These are phyloP conservation scores for Decorospora gaudefroyi DNA, from an alignment of 2,329 filamentous ascomycete species.

Conservation along the genomic window DNA sequence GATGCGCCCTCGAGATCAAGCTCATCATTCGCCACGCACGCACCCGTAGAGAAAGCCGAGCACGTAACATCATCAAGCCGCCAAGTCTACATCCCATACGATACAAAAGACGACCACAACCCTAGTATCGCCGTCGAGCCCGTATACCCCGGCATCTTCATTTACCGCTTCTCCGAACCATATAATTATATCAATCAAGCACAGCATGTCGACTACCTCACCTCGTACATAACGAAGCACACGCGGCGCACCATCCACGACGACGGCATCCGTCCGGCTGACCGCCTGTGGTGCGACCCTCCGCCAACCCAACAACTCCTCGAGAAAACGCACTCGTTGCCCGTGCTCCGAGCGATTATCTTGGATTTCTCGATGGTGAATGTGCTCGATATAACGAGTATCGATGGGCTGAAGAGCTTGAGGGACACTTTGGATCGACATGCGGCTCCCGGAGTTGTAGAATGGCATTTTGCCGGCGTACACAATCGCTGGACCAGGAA, in stretches of 20 bases:
- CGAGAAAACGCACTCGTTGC: slow-evolving; percentile 38
- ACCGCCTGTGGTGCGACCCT: slow-evolving; percentile 62
- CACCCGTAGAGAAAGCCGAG: neutral
- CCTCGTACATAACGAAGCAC: slow-evolving; percentile 64
- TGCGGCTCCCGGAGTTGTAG: slow-evolving; percentile 47
- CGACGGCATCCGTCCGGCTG: slow-evolving; percentile 28
- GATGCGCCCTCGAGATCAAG: slow-evolving; percentile 34
- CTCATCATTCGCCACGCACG: slow-evolving; percentile 50
- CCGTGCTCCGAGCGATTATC: slow-evolving; percentile 59
- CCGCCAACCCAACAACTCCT: slow-evolving; percentile 40
- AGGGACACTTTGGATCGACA: slow-evolving; percentile 60
- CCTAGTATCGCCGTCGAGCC: slow-evolving; percentile 61
- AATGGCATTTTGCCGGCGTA: slow-evolving; percentile 57
- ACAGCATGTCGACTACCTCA: slow-evolving; percentile 77
- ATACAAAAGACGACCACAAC: slow-evolving; percentile 63
- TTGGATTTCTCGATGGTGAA: slow-evolving; percentile 62
- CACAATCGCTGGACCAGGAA: slow-evolving; percentile 62
- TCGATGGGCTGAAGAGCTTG: slow-evolving; percentile 60
- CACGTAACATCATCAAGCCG: slow-evolving; percentile 2
- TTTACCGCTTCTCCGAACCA: slow-evolving; percentile 89
- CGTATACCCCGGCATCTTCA: slow-evolving; percentile 81
- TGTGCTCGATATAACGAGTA: slow-evolving; percentile 60
- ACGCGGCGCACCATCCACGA: slow-evolving; percentile 28
- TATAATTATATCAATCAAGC: slow-evolving; percentile 94
- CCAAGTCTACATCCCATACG: slow-evolving; percentile 34